These are phyloP conservation scores for Apiotrichum domesticum DNA, from an alignment of 1,284 basidiomycete genomes.

Conservation along the genomic window DNA sequence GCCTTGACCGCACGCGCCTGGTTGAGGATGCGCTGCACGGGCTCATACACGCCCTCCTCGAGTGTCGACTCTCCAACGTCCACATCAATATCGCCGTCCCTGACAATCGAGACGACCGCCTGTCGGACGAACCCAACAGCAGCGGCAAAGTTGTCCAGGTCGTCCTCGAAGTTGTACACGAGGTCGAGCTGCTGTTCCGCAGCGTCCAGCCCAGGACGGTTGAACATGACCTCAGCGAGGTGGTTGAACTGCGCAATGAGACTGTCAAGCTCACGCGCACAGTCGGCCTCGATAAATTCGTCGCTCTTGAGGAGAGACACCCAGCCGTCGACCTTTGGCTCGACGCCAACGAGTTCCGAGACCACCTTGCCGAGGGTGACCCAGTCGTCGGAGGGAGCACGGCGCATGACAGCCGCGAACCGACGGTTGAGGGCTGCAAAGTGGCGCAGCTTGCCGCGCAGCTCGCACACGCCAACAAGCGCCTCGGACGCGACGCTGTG, in stretches of 20 bases:
- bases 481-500: constrained; percentile 70
- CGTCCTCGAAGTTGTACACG: constrained; percentile 71
- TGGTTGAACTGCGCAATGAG: constrained; percentile 87
- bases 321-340: constrained; percentile 86
- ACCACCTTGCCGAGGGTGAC: constrained; percentile 75
- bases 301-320: constrained; percentile 75
- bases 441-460: constrained; percentile 70
- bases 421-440: constrained; percentile 78
- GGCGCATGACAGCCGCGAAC: constrained; percentile 71
- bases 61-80: constrained; percentile 69
- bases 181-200: constrained; percentile 83
- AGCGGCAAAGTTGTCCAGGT: constrained; percentile 85
- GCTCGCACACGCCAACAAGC: constrained; percentile 84
- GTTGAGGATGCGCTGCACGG: constrained; percentile 72
- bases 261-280: constrained; percentile 75
- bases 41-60: constrained; percentile 66
- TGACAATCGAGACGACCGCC: constrained; percentile 62
- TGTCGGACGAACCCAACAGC: constrained; percentile 83
- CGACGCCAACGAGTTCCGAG: constrained; percentile 76
- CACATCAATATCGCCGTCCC: constrained; percentile 65
- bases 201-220: constrained; percentile 70
- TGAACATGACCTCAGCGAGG: constrained; percentile 76
- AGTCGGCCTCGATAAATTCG: constrained; percentile 87
- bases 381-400: constrained; percentile 75
- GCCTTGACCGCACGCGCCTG: constrained; percentile 73